Evolutionary conservation across 169 alveolate species (phyloP).

Genomic region (Eimeria mitis): DNA sequence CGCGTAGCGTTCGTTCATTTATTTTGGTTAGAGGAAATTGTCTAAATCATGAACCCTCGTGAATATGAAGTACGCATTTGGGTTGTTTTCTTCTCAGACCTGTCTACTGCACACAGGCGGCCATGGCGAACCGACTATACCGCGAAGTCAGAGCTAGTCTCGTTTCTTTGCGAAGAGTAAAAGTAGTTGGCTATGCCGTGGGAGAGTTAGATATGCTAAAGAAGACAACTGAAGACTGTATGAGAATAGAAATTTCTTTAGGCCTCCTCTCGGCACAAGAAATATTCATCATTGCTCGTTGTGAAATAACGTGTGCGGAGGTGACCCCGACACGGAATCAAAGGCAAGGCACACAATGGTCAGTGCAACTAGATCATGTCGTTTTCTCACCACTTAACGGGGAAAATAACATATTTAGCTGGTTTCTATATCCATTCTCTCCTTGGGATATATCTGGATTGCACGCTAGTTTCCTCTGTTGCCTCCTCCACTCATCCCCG

Average conservation of each 20-base stretch:
- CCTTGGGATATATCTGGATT: neutral
- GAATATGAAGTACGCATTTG: neutral
- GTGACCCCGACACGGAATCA: constrained; percentile 6
- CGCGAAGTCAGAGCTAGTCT: neutral
- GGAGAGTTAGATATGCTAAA: neutral
- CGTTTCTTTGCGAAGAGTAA: neutral
- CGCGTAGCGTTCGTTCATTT: neutral
- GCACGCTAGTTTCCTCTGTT: neutral
- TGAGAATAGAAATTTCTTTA: neutral
- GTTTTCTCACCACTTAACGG: neutral
- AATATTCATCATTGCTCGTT: neutral
- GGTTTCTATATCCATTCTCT: neutral
- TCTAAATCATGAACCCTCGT: neutral
- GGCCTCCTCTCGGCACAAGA: neutral
- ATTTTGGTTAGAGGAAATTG: neutral
- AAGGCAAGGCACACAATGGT: neutral
- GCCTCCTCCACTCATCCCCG: too few relatives aligned
- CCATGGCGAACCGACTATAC: neutral
- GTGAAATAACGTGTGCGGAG: neutral
- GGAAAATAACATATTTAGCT: neutral
- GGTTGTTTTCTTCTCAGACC: neutral
- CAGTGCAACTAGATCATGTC: neutral
- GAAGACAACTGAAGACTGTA: neutral
- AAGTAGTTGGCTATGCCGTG: neutral
- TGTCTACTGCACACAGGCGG: neutral